Conservation (phyloP, 306 rosid genomes). For the Trichosanthes truncata region DNA sequence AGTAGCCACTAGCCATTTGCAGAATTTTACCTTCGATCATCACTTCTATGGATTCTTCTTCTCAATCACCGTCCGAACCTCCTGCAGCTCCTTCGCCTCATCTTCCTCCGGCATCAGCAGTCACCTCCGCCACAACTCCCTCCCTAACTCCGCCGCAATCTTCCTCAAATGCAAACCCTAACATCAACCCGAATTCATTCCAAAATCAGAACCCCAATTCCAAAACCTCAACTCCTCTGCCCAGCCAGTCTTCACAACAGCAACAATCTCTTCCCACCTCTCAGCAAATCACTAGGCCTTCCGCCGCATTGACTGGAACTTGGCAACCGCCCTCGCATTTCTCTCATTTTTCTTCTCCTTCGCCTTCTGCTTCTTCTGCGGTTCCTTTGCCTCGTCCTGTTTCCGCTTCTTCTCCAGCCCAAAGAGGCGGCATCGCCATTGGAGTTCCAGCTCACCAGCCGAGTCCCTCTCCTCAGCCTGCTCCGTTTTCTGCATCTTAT, state of each 20-base stretch:
- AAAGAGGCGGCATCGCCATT: slow-evolving; percentile 61
- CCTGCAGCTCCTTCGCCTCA: slow-evolving; percentile 4
- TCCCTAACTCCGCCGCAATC: slow-evolving; percentile 10
- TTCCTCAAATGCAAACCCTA: slow-evolving; percentile 19
- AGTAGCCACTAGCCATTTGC: neutral
- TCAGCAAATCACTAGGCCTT: slow-evolving; percentile 38
- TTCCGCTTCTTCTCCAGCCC: slow-evolving; percentile 25
- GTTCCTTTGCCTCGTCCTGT: slow-evolving; percentile 22
- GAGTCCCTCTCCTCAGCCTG: slow-evolving; percentile 23
- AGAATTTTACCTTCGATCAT: neutral
- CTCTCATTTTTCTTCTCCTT: slow-evolving; percentile 34
- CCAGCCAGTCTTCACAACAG: slow-evolving; percentile 9
- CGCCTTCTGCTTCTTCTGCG: slow-evolving; percentile 28
- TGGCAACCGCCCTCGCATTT: slow-evolving; percentile 43
- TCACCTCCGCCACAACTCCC: slow-evolving; percentile 14
- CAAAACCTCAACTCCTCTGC: slow-evolving; percentile 15
- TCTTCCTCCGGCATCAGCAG: neutral
- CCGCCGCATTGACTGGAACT: slow-evolving; percentile 39
- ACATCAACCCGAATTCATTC: neutral
- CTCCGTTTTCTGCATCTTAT: slow-evolving; percentile 56
- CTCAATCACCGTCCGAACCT: slow-evolving; percentile 3
- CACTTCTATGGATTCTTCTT: slow-evolving; percentile 8
- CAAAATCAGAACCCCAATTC: slow-evolving; percentile 33
- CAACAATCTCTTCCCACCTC: slow-evolving; percentile 24
- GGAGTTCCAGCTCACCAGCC: slow-evolving; percentile 80